Evolutionary conservation across 352 stramenopile species (phyloP), one percentile per base, ranked within the genome.

Genomic region (Aphanomyces invadans): DNA sequence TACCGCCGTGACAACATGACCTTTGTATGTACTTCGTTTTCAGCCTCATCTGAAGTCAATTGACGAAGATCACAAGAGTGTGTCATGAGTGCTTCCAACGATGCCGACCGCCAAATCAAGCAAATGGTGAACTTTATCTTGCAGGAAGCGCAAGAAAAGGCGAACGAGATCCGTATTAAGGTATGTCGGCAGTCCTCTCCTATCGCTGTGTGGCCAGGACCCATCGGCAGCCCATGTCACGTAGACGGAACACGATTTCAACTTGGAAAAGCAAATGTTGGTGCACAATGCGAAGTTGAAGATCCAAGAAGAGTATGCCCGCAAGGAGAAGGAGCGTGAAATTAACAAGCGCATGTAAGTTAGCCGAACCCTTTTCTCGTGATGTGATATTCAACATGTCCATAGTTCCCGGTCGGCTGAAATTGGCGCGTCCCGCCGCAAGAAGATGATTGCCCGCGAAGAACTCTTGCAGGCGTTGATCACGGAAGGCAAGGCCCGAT

Each of bases 51-150:
- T 64, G 23, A 33, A 64, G 55, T 64, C 55, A 64, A 23, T 64
- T 53, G 19, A 26, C 21, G 25, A 64, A 46, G 55, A 64, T 64
- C 55, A 17, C 11, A 60, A 45, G 36, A 25, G 70, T 70, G 17
- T 67, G 79, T 59, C 56, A 95, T 95, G 86, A 95, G 89, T 75
- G 78, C n/a, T n/a, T n/a, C 80, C 52, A 81, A 72, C 62, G 86
- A 95, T 79, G 82, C 81, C 56, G 78, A 93, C 79, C 82, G 84
- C 65, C 84, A 90, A 78, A 98, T 98, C 78, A 90, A 95, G 70
- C 91, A 97, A 79, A 98, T 98, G 92, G 91, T 96, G 72, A 98
- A 99, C 75, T 99, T 99, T 80, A 99, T 99, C 79, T 86, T 99
- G 70, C 96, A 99, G 84, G 97, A 99, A 81, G 97, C 97, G 52